Conservation (phyloP, 306 rosid genomes). For the Vigna mungo region DNA sequence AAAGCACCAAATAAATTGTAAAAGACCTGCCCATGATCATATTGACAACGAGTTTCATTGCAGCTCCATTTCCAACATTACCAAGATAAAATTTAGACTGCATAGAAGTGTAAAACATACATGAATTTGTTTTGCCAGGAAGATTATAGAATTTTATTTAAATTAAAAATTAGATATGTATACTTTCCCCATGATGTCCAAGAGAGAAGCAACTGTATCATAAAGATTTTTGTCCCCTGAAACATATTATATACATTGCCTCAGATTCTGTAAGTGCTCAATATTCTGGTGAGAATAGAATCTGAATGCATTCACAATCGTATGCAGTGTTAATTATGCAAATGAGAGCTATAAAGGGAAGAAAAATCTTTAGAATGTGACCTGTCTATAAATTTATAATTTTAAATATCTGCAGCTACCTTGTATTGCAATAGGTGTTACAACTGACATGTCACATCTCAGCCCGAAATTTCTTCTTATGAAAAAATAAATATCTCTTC, state of each 20-base stretch:
- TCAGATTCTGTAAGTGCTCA: conserved; percentile 47
- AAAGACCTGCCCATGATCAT: conserved; percentile 97
- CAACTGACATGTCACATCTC: conserved; percentile 8
- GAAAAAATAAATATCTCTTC: not conserved
- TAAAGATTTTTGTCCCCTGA: conserved; percentile 89
- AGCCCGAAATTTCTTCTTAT: conserved; percentile 13
- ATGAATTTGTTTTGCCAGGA: conserved; percentile 17
- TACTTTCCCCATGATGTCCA: conserved; percentile 99
- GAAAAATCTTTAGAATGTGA: not conserved
- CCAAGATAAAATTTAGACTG: conserved; percentile 96
- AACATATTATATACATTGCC: conserved; percentile 50
- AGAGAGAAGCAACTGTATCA: conserved; percentile 64
- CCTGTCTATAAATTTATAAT: conserved; percentile 25
- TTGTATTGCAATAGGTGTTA: conserved; percentile 1
- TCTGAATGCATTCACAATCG: conserved; percentile 14
- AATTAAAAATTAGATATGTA: conserved; percentile 40
- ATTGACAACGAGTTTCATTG: conserved; percentile 96
- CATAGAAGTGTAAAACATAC: conserved; percentile 42
- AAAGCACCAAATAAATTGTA: conserved; percentile 31
- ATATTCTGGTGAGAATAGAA: conserved; percentile 24
- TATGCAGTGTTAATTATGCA: conserved; percentile 23
- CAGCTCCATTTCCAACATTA: conserved; percentile 96
- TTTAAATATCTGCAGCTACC: conserved; percentile 31
- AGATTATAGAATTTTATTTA: not conserved
- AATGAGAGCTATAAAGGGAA: conserved; percentile 1